Conservation (phyloP, 176 grass and related monocot species). For the barley (Hordeum vulgare) region DNA sequence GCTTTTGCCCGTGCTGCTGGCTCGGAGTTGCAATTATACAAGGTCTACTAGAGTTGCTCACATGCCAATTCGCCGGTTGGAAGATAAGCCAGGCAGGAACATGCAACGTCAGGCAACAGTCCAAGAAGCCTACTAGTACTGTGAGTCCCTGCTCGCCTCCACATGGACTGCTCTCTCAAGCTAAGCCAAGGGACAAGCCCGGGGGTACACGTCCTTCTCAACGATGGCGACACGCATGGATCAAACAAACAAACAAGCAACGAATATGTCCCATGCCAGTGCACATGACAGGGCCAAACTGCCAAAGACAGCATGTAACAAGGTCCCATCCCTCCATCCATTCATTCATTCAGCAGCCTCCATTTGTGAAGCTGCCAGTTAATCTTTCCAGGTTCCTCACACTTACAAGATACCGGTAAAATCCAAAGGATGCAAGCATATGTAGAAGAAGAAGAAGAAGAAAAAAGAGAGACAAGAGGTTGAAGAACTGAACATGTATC, state of each 20-base stretch:
- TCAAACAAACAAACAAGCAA: neutral
- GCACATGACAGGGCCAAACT: slow-evolving; percentile 27
- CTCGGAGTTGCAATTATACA: no score
- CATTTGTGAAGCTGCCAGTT: slow-evolving; percentile 1
- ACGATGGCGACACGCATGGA: slow-evolving; percentile 8
- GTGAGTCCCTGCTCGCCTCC: slow-evolving; percentile 28
- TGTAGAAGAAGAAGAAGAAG: neutral
- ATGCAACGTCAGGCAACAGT: slow-evolving; percentile 12
- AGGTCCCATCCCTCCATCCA: neutral
- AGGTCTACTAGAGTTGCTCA: no score
- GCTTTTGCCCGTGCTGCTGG: no score
- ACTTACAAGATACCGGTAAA: no score
- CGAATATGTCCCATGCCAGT: slow-evolving; percentile 7
- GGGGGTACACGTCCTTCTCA: slow-evolving; percentile 34
- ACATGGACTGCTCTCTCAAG: slow-evolving; percentile 33
- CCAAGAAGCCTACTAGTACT: neutral
- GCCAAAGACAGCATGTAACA: slow-evolving; percentile 22
- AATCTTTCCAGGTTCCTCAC: neutral
- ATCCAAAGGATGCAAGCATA: neutral
- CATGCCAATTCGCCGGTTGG: slow-evolving; percentile 16
- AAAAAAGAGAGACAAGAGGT: neutral
- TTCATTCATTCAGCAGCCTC: neutral
- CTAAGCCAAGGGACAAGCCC: slow-evolving; percentile 5
- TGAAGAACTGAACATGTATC: neutral
- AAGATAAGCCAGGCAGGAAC: neutral